A percentile compares a stretch with the other conserved stretches of the same genome.
These are phyloP conservation scores for Fusarium luffae DNA, from an alignment of 2,329 filamentous ascomycete species.

Conservation along the genomic window DNA sequence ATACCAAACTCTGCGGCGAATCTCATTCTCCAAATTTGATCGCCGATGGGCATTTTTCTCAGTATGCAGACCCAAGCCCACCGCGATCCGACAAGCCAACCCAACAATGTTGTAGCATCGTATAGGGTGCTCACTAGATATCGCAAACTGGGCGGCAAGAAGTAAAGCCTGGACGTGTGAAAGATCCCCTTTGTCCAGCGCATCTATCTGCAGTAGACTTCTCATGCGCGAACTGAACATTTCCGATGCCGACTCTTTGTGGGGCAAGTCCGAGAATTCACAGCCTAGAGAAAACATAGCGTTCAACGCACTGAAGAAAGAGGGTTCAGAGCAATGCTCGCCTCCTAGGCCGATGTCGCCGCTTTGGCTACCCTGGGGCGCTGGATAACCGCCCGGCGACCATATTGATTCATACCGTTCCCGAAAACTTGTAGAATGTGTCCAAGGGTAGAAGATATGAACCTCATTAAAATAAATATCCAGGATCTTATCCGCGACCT, in stretches of 20 bases:
- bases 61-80: fast-evolving
- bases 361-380: fast-evolving
- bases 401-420: not conserved
- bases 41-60: not conserved
- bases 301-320: constrained; percentile 4
- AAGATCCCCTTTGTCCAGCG: not conserved
- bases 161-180: not conserved
- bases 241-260: not conserved
- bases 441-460: constrained; percentile 11
- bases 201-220: not conserved
- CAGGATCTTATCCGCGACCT: not conserved
- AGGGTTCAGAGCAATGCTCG: not conserved
- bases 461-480: not conserved
- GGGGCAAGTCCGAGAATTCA: not conserved
- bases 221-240: constrained; percentile 1
- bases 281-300: constrained; percentile 4
- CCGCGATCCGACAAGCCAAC: not conserved
- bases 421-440: not conserved
- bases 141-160: not conserved
- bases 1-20: constrained; percentile 7
- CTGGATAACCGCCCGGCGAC: not conserved
- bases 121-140: not conserved
- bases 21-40: constrained; percentile 7
- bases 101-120: not conserved
- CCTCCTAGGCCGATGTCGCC: not conserved